A percentile compares a stretch with the other conserved stretches of the same genome.
Evolutionary conservation across 768 basidiomycete genomes (phyloP).

Genomic region (Trametopsis cervina): DNA sequence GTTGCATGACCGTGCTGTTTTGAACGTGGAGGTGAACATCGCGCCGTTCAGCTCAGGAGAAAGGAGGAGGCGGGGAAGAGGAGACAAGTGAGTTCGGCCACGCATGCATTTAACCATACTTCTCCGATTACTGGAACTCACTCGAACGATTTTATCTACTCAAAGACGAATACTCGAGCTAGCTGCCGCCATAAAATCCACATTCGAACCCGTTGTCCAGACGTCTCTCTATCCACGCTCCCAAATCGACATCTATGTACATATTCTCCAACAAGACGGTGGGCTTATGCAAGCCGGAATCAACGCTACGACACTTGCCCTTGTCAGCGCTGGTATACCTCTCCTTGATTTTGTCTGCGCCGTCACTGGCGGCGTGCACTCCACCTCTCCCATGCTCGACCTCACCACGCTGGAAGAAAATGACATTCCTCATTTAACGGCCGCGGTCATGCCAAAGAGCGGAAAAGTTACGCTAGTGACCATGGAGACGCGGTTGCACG

Average conservation of each 20-base stretch:
- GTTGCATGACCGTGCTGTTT: conserved; percentile 78
- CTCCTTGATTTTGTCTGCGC: conserved; percentile 89
- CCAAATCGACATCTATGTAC: conserved; percentile 87
- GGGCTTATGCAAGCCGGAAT: conserved; percentile 74
- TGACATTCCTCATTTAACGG: conserved; percentile 81
- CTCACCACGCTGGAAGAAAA: conserved; percentile 86
- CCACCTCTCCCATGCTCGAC: conserved; percentile 77
- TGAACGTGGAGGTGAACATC: conserved; percentile 86
- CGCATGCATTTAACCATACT: conserved; percentile 5
- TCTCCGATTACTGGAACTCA: neutral
- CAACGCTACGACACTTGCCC: conserved; percentile 90
- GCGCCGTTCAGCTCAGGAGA: conserved; percentile 86
- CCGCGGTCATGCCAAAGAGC: conserved; percentile 86
- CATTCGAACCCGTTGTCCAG: conserved; percentile 94
- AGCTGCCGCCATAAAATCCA: conserved; percentile 80
- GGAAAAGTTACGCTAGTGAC: conserved; percentile 80
- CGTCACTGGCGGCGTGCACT: conserved; percentile 79
- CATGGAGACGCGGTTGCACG: conserved; percentile 91
- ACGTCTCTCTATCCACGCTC: conserved; percentile 88
- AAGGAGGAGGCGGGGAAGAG: conserved; percentile 64
- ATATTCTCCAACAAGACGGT: conserved; percentile 92
- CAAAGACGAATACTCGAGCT: conserved; percentile 81
- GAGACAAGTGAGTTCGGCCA: conserved; percentile 76
- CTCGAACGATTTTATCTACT: no score
- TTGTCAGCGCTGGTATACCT: conserved; percentile 86